Evolutionary conservation across 202 grass and related monocot species (phyloP), one percentile per base, ranked within the genome.

Genomic region (Miscanthus sacchariflorus): DNA sequence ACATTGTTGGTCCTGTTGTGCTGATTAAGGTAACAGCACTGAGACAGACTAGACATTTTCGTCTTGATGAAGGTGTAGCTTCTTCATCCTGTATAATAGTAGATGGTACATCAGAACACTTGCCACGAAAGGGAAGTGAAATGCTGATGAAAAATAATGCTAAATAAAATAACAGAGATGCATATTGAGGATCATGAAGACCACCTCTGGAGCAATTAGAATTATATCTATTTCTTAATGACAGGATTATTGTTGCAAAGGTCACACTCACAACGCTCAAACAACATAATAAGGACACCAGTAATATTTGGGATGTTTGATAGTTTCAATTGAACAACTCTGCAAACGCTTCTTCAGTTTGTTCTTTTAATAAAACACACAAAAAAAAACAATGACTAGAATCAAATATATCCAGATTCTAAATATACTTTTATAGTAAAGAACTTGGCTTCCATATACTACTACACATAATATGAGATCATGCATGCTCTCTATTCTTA

Each of bases 41-140:
- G 7, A 98, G 52, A 82, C 91, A 95, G 71, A 90, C 46, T 61
- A 95, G 67, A 73, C 95, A 95, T 86, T 91, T 95, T 64, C 95
- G 70, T 77, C 95, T 94, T 56, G 95, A 94, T 54, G 95, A 94
- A 46, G 70, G 48, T 43, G 12, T 56, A 42, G 74, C 38, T 58
- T 52, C 40, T 56, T 58, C 81, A 5, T 68, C 84, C 93, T 98
- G 77, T n/a, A 87, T 17, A 48, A 30, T 30, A 30, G 80, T 45
- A 78, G n/a, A 54, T 46, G 70, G 17, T 2, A 0, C 12, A 33
- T 76, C 38, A 84, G 19, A 72, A 48, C 27, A 71, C 9, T 21
- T 38, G 5, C 6, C 42, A 72, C 72, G 43, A 63, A 19, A 83
- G 35, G 2, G 1, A 42, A 38, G 7, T 45, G 46, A 58, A 63